Evolutionary conservation across 1,284 basidiomycete genomes (phyloP).

Genomic region (Athelia psychrophila): DNA sequence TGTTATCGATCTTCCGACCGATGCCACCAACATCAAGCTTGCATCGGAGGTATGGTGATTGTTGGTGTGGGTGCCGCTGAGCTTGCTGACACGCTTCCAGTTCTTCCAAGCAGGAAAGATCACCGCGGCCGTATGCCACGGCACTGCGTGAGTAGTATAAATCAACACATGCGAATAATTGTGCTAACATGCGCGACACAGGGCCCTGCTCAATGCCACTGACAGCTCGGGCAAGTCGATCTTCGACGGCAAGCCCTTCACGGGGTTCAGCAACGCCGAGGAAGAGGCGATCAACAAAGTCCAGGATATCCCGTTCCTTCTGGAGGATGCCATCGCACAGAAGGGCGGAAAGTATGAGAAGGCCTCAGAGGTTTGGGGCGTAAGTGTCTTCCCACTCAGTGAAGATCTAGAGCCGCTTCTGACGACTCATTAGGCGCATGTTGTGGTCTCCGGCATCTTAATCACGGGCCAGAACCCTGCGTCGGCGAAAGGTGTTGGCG

Average conservation of each 20-base stretch:
- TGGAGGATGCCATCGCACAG: constrained; percentile 59
- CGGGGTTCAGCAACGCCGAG: constrained; percentile 73
- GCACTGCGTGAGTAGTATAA: constrained; percentile 45
- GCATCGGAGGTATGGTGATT: constrained; percentile 44
- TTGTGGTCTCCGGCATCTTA: constrained; percentile 38
- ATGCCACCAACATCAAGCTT: constrained; percentile 57
- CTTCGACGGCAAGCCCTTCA: constrained; percentile 57
- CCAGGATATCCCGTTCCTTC: constrained; percentile 62
- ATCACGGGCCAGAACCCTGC: constrained; percentile 62
- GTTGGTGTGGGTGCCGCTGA: neutral
- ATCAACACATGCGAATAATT: neutral
- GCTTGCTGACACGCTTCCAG: constrained; percentile 21
- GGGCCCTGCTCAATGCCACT: constrained; percentile 52
- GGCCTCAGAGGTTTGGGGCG: constrained; percentile 53
- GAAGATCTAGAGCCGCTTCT: neutral
- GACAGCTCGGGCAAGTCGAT: constrained; percentile 58
- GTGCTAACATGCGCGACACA: constrained; percentile 12
- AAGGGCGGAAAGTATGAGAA: constrained; percentile 69
- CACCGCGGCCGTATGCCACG: constrained; percentile 73
- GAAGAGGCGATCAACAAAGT: constrained; percentile 49
- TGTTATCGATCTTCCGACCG: constrained; percentile 62
- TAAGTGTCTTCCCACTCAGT: constrained; percentile 30
- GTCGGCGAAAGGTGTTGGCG: constrained; percentile 48
- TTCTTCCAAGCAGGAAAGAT: constrained; percentile 63
- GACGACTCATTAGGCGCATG: constrained; percentile 27